phyloP scores from a whole-genome alignment of 139 green algal genomes.

The Micromonas pusilla region DNA sequence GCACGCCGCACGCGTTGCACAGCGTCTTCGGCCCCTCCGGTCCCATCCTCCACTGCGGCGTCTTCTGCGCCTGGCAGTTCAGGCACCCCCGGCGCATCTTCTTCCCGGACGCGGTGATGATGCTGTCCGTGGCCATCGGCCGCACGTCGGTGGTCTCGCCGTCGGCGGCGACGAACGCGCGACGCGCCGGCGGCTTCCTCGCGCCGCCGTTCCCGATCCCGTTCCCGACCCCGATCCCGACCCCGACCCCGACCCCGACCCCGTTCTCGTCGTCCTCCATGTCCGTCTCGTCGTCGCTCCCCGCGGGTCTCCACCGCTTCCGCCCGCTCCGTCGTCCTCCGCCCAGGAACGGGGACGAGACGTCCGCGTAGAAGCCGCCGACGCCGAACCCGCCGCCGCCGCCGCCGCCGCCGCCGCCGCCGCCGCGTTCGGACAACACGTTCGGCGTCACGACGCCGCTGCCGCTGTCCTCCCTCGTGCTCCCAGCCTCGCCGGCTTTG shows the following conservation, averaged over 20 bases:
- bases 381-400: too few species aligned
- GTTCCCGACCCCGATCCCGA: too few species aligned
- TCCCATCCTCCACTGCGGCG: conserved; percentile 45
- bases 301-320: too few species aligned
- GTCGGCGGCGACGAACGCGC: not conserved
- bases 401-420: too few species aligned
- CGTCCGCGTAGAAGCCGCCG: too few species aligned
- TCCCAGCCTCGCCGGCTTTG: not conserved
- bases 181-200: too few species aligned
- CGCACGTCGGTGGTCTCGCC: not conserved
- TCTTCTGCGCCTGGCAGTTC: conserved; percentile 41
- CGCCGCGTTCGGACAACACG: not conserved
- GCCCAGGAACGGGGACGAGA: too few species aligned
- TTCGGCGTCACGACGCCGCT: not conserved
- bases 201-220: too few species aligned
- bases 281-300: too few species aligned
- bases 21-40: conserved; percentile 42
- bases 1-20: conserved; percentile 45
- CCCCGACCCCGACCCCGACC: too few species aligned
- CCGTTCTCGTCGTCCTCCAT: not conserved
- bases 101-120: not conserved
- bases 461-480: too few species aligned
- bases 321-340: too few species aligned
- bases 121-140: not conserved
- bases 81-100: conserved; percentile 1